Base-by-base conservation (phyloP, 1,139 yeast genomes). In the Geotrichum australiense region DNA sequence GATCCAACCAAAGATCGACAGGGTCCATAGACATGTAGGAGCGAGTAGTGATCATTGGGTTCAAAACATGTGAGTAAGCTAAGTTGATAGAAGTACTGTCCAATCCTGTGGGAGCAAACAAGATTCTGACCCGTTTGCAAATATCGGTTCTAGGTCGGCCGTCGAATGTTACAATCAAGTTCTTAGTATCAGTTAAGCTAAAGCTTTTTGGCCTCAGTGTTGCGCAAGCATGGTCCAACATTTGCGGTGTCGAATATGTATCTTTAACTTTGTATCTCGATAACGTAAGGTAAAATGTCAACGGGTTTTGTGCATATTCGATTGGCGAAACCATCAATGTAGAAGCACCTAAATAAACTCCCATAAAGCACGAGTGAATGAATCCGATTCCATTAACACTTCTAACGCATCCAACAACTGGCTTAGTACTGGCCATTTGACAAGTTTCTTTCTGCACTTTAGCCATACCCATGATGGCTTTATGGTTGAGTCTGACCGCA, bases 371-470 rank as follows among this genome's bases (percentile, higher is more conserved):
- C 11, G 94, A 74, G 57, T 86, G 93, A 24, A 91, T 65, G 57
- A 93, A 89, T 0, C 98, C 98, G 35, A 89, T 64, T 0, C 97
- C 97, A 2, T 75, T 65, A 0, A 87, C 75, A 53, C 89, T 93
- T 39, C 94, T 76, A 6, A 85, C 94, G 61, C 96, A 80, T 0
- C 96, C 95, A 34, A 91, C 71, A 8, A 91, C 69, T 0, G 96
- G 80, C 33, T 78, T 74, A 25, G 76, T 73, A 33, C 84, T 74
- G 7, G 80, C 73, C 65, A 91, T 69, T 52, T 85, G 91, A 54
- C 95, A 84, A 0, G 97, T 89, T 57, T 91, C 97, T 54, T 91
- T 91, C 56, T 87, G 76, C 11, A 85, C 82, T 54, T 89, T 86
- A 59, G 96, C 87, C 60, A 85, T 74, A 0, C 87, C 80, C 56